phyloP scores from a whole-genome alignment of 108 stramenopile genomes.

The Licmophora abbreviata region DNA sequence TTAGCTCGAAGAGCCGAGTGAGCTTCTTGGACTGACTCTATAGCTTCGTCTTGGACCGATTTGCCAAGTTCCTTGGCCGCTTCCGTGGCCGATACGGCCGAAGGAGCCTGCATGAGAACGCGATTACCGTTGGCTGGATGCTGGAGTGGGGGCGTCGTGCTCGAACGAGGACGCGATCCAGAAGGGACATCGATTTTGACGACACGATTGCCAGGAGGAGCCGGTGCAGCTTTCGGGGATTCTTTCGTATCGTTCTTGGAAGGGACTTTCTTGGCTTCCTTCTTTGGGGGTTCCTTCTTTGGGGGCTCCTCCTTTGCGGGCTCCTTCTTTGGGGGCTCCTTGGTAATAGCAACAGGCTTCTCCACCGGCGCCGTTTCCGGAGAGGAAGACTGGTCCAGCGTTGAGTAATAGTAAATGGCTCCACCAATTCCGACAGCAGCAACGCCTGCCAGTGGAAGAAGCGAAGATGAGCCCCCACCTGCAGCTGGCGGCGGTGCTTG shows the following conservation, averaged over 20 bases:
- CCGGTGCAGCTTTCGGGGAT: not conserved
- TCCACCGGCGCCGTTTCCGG: not conserved
- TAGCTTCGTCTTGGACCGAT: not conserved
- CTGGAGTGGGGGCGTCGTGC: not conserved
- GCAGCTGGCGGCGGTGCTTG: not conserved
- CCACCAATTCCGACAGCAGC: not conserved
- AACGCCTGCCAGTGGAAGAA: not conserved
- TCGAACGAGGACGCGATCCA: not conserved
- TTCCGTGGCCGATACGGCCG: conserved; percentile 4
- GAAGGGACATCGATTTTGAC: not conserved
- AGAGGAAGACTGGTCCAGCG: not conserved
- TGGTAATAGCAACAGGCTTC: not conserved
- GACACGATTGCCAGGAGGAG: not conserved
- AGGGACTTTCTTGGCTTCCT: no score
- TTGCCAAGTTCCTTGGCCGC: conserved; percentile 26
- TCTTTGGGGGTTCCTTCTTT: no score
- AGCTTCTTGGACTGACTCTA: conserved; percentile 12
- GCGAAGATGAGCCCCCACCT: not conserved
- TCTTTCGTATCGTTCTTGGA: not conserved
- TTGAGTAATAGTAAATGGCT: not conserved
- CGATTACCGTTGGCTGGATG: conserved; percentile 8
- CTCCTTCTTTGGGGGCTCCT: not conserved
- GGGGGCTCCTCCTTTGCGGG: not conserved
- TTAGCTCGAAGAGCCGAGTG: conserved; percentile 19
- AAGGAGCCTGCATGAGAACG: conserved; percentile 6